Evolutionary conservation across 1,284 basidiomycete genomes (phyloP).

Genomic region (Melampsora medusae): DNA sequence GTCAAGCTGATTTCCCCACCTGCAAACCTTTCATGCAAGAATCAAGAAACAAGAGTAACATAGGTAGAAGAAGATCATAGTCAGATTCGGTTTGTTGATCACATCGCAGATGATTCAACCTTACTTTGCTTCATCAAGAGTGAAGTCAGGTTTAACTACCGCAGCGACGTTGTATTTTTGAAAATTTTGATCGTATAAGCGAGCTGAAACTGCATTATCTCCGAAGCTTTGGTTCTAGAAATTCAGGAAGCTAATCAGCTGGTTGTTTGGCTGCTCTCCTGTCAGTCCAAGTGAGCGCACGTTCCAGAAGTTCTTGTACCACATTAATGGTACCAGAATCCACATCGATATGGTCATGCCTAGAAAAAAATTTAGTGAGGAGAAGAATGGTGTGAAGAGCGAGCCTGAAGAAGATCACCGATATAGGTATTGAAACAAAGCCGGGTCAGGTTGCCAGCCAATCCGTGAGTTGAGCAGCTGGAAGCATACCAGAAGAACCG

Average conservation of each 20-base stretch:
- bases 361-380: slow-evolving; percentile 34
- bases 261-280: background rate
- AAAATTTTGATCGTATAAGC: slow-evolving; percentile 28
- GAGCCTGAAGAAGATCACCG: slow-evolving; percentile 15
- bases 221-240: slow-evolving; percentile 40
- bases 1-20: background rate
- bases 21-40: background rate
- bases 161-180: slow-evolving; percentile 43
- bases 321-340: slow-evolving; percentile 39
- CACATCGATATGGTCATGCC: slow-evolving; percentile 36
- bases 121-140: slow-evolving; percentile 34
- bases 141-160: slow-evolving; percentile 36
- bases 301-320: slow-evolving; percentile 41
- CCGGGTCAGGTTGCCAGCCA: background rate
- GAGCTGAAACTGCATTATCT: slow-evolving; percentile 39
- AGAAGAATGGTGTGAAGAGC: slow-evolving; percentile 38
- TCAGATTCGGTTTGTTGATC: too few species aligned
- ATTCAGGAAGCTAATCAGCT: background rate
- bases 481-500: slow-evolving; percentile 31
- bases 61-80: background rate
- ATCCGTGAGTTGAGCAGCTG: background rate
- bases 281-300: background rate
- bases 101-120: background rate
- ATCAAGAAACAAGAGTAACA: background rate
- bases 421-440: background rate